These are phyloP conservation scores for Kwoniella mangroviensis DNA, from an alignment of 768 basidiomycete species.

Conservation along the genomic window DNA sequence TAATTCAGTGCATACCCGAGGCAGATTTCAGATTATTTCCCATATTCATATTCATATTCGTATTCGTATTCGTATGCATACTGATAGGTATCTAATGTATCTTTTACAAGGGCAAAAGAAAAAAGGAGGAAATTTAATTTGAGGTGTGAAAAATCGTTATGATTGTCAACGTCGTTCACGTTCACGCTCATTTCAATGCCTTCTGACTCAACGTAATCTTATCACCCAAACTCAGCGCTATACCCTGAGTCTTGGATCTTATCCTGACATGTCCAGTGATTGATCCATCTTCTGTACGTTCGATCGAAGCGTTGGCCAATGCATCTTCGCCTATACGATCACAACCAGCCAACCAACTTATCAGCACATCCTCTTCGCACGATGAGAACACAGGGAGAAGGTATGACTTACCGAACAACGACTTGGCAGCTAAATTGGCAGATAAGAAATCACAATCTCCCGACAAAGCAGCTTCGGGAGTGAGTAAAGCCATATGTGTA, in stretches of 20 bases:
- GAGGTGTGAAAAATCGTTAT: too few relatives aligned
- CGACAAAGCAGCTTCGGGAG: constrained; percentile 81
- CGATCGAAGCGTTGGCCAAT: constrained; percentile 89
- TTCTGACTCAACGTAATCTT: constrained; percentile 46
- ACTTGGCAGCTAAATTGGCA: constrained; percentile 94
- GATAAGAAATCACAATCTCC: constrained; percentile 97
- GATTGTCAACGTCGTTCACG: too few relatives aligned
- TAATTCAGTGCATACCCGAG: too few relatives aligned
- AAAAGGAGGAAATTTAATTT: too few relatives aligned
- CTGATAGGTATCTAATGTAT: too few relatives aligned
- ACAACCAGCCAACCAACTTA: background rate
- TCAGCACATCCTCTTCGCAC: background rate
- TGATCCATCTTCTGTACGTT: constrained; percentile 77
- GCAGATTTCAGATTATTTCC: too few relatives aligned
- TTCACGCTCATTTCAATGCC: constrained; percentile 10
- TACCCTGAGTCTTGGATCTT: constrained; percentile 96
- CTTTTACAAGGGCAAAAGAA: too few relatives aligned
- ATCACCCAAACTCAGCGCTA: constrained; percentile 79
- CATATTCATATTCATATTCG: too few relatives aligned
- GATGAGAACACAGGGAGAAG: background rate
- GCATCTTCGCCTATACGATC: constrained; percentile 80
- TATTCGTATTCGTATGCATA: too few relatives aligned
- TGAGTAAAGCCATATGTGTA: constrained; percentile 97
- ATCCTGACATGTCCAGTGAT: constrained; percentile 94
- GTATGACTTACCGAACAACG: constrained; percentile 76